phyloP scores from a whole-genome alignment of 2,329 filamentous ascomycete genomes.

The Macroventuria anomochaeta region DNA sequence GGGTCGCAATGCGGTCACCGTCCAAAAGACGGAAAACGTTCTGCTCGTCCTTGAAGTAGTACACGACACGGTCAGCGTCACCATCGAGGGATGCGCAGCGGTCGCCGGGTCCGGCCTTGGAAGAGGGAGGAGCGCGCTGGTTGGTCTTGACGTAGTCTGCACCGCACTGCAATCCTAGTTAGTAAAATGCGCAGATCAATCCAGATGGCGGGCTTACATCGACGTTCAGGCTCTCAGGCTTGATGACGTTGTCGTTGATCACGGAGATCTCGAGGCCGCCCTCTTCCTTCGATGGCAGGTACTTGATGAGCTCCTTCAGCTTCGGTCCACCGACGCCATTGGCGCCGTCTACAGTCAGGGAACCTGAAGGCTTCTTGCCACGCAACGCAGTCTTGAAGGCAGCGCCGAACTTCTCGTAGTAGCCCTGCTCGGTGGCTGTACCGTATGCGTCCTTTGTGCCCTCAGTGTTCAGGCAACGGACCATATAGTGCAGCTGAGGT shows the following conservation, averaged over 20 bases:
- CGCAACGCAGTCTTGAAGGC: slow-evolving; percentile 86
- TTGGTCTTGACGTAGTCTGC: slow-evolving; percentile 98
- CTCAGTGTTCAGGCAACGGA: slow-evolving; percentile 91
- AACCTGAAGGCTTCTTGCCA: slow-evolving; percentile 71
- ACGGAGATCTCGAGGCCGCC: slow-evolving; percentile 80
- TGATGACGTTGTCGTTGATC: slow-evolving; percentile 90
- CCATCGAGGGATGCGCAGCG: slow-evolving; percentile 92
- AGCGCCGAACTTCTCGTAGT: slow-evolving; percentile 88
- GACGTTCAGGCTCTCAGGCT: slow-evolving; percentile 85
- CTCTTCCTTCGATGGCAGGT: slow-evolving; percentile 71
- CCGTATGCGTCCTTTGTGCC: slow-evolving; percentile 88
- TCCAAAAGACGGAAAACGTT: slow-evolving; percentile 90
- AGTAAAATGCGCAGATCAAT: slow-evolving; percentile 5
- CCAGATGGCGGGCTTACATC: slow-evolving; percentile 65
- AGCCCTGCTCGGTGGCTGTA: slow-evolving; percentile 85
- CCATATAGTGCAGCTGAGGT: slow-evolving; percentile 96
- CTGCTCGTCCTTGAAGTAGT: slow-evolving; percentile 87
- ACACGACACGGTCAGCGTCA: slow-evolving; percentile 93
- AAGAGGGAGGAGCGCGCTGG: slow-evolving; percentile 84
- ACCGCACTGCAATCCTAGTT: slow-evolving; percentile 68
- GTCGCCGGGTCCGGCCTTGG: slow-evolving; percentile 75
- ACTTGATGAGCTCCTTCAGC: slow-evolving; percentile 82
- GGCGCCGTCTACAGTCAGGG: slow-evolving; percentile 88
- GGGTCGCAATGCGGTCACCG: slow-evolving; percentile 93
- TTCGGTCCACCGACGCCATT: slow-evolving; percentile 97